These are phyloP conservation scores for Populus hybrid DNA, from an alignment of 441 rosid species.

Conservation along the genomic window DNA sequence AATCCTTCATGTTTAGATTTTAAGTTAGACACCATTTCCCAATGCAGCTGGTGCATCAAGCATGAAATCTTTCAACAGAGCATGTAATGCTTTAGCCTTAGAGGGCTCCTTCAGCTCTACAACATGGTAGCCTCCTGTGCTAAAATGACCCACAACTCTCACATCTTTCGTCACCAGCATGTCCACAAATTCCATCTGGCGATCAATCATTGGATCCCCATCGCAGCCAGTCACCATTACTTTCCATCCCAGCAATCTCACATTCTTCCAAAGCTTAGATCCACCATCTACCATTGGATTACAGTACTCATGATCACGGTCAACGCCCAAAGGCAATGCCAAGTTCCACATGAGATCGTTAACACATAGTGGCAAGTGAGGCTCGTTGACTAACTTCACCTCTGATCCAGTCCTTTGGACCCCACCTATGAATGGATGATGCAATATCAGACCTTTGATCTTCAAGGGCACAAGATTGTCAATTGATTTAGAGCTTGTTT, in stretches of 20 bases:
- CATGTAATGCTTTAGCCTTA: too few relatives aligned
- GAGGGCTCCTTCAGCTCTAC: too few relatives aligned
- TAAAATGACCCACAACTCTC: conserved; percentile 21
- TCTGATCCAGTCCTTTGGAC: conserved; percentile 36
- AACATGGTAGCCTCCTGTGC: too few relatives aligned
- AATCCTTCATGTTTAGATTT: too few relatives aligned
- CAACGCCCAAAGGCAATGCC: conserved; percentile 36
- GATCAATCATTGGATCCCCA: conserved; percentile 42
- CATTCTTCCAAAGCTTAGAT: conserved; percentile 17
- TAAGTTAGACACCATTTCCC: too few relatives aligned
- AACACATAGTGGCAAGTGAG: conserved; percentile 15
- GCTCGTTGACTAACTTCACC: conserved; percentile 24
- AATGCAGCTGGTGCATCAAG: too few relatives aligned
- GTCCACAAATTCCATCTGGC: conserved; percentile 33
- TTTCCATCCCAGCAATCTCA: conserved; percentile 33
- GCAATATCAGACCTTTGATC: conserved; percentile 52
- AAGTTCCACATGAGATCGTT: conserved; percentile 44
- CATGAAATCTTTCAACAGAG: too few relatives aligned
- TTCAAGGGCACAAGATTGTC: conserved; percentile 28
- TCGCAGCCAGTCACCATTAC: conserved; percentile 33
- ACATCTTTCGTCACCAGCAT: conserved; percentile 34
- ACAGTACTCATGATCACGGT: conserved; percentile 53
- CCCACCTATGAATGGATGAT: conserved; percentile 58
- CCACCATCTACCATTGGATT: conserved; percentile 40
- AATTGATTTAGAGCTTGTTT: too few relatives aligned